Evolutionary conservation across 2,329 filamentous ascomycete genomes (phyloP), one percentile per base, ranked within the genome.

Genomic region (Stagonosporopsis rhizophila): DNA sequence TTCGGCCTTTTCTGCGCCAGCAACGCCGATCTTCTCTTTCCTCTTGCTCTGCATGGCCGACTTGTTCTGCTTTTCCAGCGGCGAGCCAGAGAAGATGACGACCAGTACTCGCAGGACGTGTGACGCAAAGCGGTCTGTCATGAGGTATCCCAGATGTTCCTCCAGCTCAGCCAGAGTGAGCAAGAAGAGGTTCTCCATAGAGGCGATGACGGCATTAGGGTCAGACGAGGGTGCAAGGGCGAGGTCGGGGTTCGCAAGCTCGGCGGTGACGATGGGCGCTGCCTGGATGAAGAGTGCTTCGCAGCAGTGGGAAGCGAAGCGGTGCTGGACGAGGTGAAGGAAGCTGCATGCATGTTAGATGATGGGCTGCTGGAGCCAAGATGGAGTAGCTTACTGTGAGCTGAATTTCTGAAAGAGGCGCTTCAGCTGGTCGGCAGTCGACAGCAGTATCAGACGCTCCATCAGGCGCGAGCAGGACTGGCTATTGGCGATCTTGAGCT

Each of bases 241-340:
- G 74, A 74, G 65, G 71, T 80, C 40, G 72, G 84, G 62, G 73
- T 82, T 75, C 6, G 79, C 76, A 15, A 91, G 77, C 76, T 96
- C 93, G 59, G 88, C 81, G 14, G 89, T 89, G 34, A 96, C 90
- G 11, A 89, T 79, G 1, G 90, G 89, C 0, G 93, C 93, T 1
- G 91, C 89, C 62, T 90, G 87, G 44, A 93, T 81, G 75, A 99
- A 98, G 28, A 99, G 83, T 23, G 91, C 91, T 79, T 99, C 95
- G 74, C 93, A 97, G 78, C 94, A 98, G 80, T 99, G 95, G 58
- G 93, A 96, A 5, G 95, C 95, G 70, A 99, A 99, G 17, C 95
- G 89, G 78, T 99, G 95, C 74, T 96, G 93, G 47, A 97, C 88
- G 25, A 99, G 84, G 67, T 93, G 89, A 56, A 94, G 81, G 77